phyloP scores from a whole-genome alignment of 2,329 filamentous ascomycete species.

The Cytospora paraplurivora region DNA sequence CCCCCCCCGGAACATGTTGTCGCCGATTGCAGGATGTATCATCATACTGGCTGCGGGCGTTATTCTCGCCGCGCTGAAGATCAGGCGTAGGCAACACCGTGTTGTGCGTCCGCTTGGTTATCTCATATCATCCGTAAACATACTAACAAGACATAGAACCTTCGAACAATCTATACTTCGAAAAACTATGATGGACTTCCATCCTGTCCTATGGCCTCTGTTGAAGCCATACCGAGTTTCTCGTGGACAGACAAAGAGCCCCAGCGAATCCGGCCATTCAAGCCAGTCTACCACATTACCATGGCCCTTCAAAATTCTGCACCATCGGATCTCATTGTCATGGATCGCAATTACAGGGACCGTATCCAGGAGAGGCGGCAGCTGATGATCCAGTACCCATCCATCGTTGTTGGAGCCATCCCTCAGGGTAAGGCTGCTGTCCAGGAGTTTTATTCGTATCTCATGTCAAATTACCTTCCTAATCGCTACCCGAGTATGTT shows the following conservation, averaged over 20 bases:
- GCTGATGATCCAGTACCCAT: slow-evolving; percentile 43
- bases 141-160: background rate
- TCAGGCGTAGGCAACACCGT: too few relatives aligned
- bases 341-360: slow-evolving; percentile 53
- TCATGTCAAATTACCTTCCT: slow-evolving; percentile 51
- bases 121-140: too few relatives aligned
- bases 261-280: slow-evolving; percentile 49
- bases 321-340: slow-evolving; percentile 53
- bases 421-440: slow-evolving; percentile 46
- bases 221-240: slow-evolving; percentile 39
- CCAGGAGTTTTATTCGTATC: slow-evolving; percentile 50
- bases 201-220: slow-evolving; percentile 24
- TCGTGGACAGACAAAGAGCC: slow-evolving; percentile 46
- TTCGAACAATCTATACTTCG: too few relatives aligned
- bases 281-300: slow-evolving; percentile 55
- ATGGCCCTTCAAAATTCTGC: slow-evolving; percentile 51
- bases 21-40: background rate
- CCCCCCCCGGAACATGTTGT: background rate
- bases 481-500: slow-evolving; percentile 53
- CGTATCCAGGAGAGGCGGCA: slow-evolving; percentile 45
- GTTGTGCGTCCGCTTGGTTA: background rate
- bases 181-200: background rate
- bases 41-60: background rate
- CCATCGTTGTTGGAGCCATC: slow-evolving; percentile 46
- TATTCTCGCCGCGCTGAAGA: background rate